Evolutionary conservation across 352 stramenopile species (phyloP).

Genomic region (Pythium insidiosum): DNA sequence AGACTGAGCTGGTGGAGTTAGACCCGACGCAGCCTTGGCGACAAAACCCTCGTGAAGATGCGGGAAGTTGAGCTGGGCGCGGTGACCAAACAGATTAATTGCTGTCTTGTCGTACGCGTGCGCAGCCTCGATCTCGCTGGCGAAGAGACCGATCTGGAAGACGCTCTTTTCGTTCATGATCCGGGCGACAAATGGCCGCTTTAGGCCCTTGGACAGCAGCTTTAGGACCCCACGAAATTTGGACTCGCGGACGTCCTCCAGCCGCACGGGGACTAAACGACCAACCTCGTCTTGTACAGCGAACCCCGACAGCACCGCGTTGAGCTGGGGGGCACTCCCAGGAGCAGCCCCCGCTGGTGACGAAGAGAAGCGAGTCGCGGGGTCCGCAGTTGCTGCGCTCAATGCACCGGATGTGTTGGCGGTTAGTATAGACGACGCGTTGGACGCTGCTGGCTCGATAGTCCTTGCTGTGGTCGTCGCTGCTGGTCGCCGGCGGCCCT

Average conservation of each 20-base stretch:
- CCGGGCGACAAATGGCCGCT: constrained; percentile 77
- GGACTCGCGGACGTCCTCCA: constrained; percentile 51
- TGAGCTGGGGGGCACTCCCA: neutral
- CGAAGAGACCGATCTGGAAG: constrained; percentile 57
- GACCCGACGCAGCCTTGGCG: neutral
- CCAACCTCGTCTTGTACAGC: constrained; percentile 17
- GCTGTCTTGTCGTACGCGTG: constrained; percentile 78
- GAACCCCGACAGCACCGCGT: constrained; percentile 4
- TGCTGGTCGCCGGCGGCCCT: neutral
- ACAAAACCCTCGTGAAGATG: constrained; percentile 68
- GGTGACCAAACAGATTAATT: constrained; percentile 54
- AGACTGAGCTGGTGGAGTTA: neutral
- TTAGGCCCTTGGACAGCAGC: constrained; percentile 68
- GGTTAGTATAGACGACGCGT: neutral
- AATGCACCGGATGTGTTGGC: neutral
- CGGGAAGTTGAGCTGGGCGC: constrained; percentile 70
- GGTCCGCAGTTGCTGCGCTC: neutral
- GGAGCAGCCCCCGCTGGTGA: neutral
- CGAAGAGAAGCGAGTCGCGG: neutral
- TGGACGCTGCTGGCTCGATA: constrained; percentile 9
- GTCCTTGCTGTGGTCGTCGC: constrained; percentile 26
- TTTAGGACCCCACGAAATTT: constrained; percentile 79
- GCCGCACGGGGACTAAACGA: constrained; percentile 13
- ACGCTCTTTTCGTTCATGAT: constrained; percentile 60
- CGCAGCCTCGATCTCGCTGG: constrained; percentile 71